These are phyloP conservation scores for Aristolochia californica DNA, from an alignment of 164 flowering plant genomes.

Conservation along the genomic window DNA sequence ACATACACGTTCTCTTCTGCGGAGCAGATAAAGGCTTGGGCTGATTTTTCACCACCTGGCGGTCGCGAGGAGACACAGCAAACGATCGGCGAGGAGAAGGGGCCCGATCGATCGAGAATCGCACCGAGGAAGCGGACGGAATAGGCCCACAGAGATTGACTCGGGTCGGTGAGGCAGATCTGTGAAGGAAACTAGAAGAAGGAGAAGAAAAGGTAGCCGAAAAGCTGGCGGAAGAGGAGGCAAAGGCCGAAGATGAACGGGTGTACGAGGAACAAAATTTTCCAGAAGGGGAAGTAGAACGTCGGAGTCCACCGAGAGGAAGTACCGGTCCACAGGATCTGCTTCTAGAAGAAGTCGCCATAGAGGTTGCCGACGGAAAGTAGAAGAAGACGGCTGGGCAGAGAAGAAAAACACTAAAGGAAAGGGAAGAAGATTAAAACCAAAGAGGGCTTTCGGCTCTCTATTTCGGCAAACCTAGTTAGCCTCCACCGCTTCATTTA, in stretches of 20 bases:
- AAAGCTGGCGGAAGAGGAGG: conserved; percentile 25
- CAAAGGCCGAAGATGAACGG: conserved; percentile 12
- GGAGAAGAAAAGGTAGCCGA: conserved; percentile 6
- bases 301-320: neutral
- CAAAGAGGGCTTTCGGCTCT: conserved; percentile 23
- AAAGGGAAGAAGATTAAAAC: too few relatives aligned
- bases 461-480: conserved; percentile 21
- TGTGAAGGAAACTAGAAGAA: conserved; percentile 14
- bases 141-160: conserved; percentile 19
- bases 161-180: conserved; percentile 36
- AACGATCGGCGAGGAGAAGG: conserved; percentile 30
- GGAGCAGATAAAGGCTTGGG: conserved; percentile 8
- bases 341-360: conserved; percentile 28
- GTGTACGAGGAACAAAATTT: conserved; percentile 14
- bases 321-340: conserved; percentile 23
- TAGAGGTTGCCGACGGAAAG: conserved; percentile 8
- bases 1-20: conserved; percentile 33
- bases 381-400: neutral
- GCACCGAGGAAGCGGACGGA: conserved; percentile 16
- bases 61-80: conserved; percentile 13
- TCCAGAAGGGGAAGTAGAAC: conserved; percentile 21
- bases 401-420: neutral
- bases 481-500: conserved; percentile 13
- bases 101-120: conserved; percentile 28
- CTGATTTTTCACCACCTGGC: conserved; percentile 15